Conservation (phyloP, 164 flowering plant species). For the Kalanchoe fedtschenkoi region DNA sequence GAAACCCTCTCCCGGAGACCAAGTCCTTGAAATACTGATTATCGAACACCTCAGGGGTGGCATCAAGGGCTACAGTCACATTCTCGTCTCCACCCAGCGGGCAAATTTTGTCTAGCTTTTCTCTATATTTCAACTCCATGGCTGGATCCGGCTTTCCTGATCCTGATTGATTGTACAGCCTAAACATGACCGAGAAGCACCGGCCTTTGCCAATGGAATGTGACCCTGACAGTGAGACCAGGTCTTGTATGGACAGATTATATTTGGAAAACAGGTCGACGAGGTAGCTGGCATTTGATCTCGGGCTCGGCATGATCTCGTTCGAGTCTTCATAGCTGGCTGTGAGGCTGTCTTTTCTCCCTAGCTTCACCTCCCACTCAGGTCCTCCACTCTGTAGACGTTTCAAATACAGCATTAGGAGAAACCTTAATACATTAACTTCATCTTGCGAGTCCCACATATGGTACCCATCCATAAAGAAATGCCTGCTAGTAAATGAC, state of each 20-base stretch:
- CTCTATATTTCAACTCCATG: slow-evolving; percentile 45
- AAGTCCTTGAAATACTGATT: slow-evolving; percentile 85
- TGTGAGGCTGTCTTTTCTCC: slow-evolving; percentile 66
- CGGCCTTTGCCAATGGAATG: slow-evolving; percentile 82
- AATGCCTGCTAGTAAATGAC: background rate
- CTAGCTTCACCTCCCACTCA: slow-evolving; percentile 70
- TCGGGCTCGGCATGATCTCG: slow-evolving; percentile 87
- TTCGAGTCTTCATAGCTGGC: slow-evolving; percentile 73
- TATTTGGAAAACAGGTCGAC: slow-evolving; percentile 49
- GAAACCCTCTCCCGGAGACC: slow-evolving; percentile 62
- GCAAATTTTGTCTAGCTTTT: slow-evolving; percentile 50
- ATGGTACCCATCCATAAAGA: background rate
- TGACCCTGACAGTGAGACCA: slow-evolving; percentile 90
- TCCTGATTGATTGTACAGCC: slow-evolving; percentile 92
- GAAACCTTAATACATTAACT: background rate
- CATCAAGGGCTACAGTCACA: slow-evolving; percentile 62
- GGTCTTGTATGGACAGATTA: slow-evolving; percentile 56
- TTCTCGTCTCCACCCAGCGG: slow-evolving; percentile 59
- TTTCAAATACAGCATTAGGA: background rate
- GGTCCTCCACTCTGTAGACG: slow-evolving; percentile 73
- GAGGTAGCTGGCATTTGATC: slow-evolving; percentile 60
- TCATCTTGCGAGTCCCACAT: background rate
- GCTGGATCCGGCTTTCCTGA: slow-evolving; percentile 73
- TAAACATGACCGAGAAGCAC: slow-evolving; percentile 73
- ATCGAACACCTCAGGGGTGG: slow-evolving; percentile 63